These are phyloP conservation scores for Cenchrus purpureus DNA, from an alignment of 176 grass and related monocot species.

Conservation along the genomic window DNA sequence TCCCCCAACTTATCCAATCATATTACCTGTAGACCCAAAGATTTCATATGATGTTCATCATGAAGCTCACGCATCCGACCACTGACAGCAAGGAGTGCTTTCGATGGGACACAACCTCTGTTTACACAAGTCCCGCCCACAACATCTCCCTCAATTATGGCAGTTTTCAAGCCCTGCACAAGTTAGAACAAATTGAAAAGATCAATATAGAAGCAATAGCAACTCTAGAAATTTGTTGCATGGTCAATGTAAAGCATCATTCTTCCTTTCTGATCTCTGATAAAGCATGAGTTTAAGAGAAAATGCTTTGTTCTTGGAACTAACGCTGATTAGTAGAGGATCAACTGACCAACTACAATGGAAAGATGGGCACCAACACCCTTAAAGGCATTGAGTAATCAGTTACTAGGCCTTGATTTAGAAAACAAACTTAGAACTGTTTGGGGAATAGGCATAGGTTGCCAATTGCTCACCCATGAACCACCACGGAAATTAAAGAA, in stretches of 20 bases:
- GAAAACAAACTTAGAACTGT: not conserved
- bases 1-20: not conserved
- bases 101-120: slow-evolving; percentile 91
- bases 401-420: not conserved
- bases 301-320: not conserved
- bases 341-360: not conserved
- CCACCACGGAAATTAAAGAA: not conserved
- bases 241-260: not conserved
- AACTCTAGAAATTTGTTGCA: not conserved
- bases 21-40: slow-evolving; percentile 82
- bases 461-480: not conserved
- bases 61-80: slow-evolving; percentile 92
- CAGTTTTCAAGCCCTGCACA: slow-evolving; percentile 84
- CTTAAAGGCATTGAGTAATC: not conserved
- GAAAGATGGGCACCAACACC: not conserved
- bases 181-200: not conserved
- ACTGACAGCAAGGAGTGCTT: slow-evolving; percentile 96
- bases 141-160: slow-evolving; percentile 95
- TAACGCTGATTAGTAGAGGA: slow-evolving; percentile 1
- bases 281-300: not conserved
- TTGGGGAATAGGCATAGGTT: not conserved
- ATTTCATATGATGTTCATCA: slow-evolving; percentile 91
- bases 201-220: not conserved
- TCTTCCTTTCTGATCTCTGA: slow-evolving; percentile 2
- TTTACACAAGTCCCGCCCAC: slow-evolving; percentile 95